phyloP scores from a whole-genome alignment of 1,139 yeast genomes.

The Pichiaceae sp. region DNA sequence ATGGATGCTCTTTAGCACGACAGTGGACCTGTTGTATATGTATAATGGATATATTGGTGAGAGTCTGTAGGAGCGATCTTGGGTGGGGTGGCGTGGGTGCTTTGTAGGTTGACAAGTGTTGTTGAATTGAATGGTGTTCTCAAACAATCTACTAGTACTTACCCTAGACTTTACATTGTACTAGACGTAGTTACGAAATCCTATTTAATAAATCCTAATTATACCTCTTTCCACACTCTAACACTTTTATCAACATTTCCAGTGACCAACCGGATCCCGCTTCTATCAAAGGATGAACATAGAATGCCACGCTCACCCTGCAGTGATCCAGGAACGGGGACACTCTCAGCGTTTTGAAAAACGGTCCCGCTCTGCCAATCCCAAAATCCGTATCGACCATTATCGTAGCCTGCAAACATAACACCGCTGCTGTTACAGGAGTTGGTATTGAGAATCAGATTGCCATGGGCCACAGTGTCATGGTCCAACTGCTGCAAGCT shows the following conservation, averaged over 20 bases:
- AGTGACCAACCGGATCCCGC: conserved; percentile 74
- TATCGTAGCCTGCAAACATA: conserved; percentile 76
- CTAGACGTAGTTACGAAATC: neutral
- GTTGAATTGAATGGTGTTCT: too few relatives aligned
- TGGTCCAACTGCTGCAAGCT: conserved; percentile 39
- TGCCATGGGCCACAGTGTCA: conserved; percentile 27
- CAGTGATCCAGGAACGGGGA: conserved; percentile 57
- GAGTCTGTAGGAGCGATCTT: too few relatives aligned
- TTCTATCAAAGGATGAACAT: conserved; percentile 67
- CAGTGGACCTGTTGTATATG: too few relatives aligned
- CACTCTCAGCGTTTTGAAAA: conserved; percentile 46
- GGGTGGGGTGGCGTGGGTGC: too few relatives aligned
- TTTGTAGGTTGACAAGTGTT: too few relatives aligned
- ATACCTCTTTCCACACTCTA: conserved; percentile 69
- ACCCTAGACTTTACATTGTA: too few relatives aligned
- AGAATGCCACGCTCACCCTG: conserved; percentile 63
- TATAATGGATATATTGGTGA: too few relatives aligned
- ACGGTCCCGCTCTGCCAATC: conserved; percentile 69
- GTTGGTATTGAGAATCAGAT: conserved; percentile 57
- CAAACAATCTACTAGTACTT: too few relatives aligned
- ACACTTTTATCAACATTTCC: conserved; percentile 89
- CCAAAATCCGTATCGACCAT: conserved; percentile 69
- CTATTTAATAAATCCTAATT: conserved; percentile 2
- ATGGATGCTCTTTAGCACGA: conserved; percentile 72
- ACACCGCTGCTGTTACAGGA: conserved; percentile 60